phyloP scores from a whole-genome alignment of 257 asterid species.

The Mentha longifolia region DNA sequence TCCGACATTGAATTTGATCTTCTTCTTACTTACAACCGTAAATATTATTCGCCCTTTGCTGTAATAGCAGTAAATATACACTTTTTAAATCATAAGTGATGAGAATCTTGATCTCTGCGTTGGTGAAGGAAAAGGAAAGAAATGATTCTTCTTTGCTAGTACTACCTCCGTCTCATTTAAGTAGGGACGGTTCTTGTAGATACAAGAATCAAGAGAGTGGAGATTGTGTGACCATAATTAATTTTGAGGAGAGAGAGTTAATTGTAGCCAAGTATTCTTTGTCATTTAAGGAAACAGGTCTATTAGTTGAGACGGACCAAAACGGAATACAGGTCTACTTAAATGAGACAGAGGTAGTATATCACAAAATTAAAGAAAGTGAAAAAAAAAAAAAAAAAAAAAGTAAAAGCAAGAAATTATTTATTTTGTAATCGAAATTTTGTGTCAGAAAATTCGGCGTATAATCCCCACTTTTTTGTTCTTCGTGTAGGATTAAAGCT shows the following conservation, averaged over 20 bases:
- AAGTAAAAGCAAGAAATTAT: background rate
- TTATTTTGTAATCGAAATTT: conserved; percentile 11
- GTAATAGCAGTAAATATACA: background rate
- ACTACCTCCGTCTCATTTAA: too few relatives aligned
- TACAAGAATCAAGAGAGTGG: too few relatives aligned
- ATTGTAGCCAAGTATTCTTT: too few relatives aligned
- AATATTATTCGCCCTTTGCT: background rate
- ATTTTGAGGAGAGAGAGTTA: too few relatives aligned
- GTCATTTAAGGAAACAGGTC: too few relatives aligned
- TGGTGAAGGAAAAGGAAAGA: conserved; percentile 29
- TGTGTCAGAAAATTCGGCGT: conserved; percentile 63
- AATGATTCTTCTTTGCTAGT: conserved; percentile 25
- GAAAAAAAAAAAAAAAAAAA: background rate
- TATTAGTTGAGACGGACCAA: too few relatives aligned
- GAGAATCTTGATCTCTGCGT: conserved; percentile 7
- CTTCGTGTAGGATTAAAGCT: conserved; percentile 41
- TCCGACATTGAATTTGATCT: conserved; percentile 58
- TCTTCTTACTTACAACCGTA: too few relatives aligned
- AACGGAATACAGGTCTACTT: too few relatives aligned
- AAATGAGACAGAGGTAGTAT: too few relatives aligned
- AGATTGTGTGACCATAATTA: too few relatives aligned
- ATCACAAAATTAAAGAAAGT: too few relatives aligned
- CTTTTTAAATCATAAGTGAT: conserved; percentile 5
- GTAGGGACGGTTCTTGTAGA: too few relatives aligned
- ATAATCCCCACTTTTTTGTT: conserved; percentile 29